Conservation (phyloP, 441 rosid genomes). For the Melastoma candidum region DNA sequence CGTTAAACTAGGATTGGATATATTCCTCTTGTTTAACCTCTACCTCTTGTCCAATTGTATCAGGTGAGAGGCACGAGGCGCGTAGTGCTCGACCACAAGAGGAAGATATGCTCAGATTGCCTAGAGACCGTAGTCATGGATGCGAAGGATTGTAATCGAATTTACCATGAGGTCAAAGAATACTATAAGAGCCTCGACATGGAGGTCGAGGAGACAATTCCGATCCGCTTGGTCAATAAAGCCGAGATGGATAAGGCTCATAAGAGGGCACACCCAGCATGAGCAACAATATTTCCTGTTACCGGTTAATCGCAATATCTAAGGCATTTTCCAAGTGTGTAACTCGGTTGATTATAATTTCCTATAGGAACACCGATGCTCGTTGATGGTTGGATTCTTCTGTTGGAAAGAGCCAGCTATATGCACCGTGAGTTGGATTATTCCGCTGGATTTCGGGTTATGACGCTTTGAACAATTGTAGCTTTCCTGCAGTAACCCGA, state of each 20-base stretch:
- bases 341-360: no score
- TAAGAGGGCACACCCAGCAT: neutral
- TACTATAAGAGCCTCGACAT: slow-evolving; percentile 3
- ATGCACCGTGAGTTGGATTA: no score
- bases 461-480: no score
- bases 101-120: slow-evolving; percentile 1
- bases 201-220: slow-evolving; percentile 1
- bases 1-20: no score
- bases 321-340: no score
- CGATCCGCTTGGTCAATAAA: neutral
- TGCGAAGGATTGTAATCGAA: neutral
- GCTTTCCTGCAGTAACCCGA: no score
- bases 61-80: neutral
- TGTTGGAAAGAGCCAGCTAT: no score
- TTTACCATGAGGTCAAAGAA: neutral
- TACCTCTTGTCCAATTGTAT: neutral
- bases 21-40: neutral
- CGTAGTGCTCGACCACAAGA: neutral
- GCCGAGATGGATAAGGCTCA: neutral
- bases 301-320: no score
- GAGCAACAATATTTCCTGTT: no score
- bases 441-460: no score
- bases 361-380: no score
- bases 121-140: neutral
- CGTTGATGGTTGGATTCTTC: no score